A percentile compares a stretch with the other conserved stretches of the same genome.
phyloP scores from a whole-genome alignment of 345 rosid genomes.

The Arabidopsis arenosa region DNA sequence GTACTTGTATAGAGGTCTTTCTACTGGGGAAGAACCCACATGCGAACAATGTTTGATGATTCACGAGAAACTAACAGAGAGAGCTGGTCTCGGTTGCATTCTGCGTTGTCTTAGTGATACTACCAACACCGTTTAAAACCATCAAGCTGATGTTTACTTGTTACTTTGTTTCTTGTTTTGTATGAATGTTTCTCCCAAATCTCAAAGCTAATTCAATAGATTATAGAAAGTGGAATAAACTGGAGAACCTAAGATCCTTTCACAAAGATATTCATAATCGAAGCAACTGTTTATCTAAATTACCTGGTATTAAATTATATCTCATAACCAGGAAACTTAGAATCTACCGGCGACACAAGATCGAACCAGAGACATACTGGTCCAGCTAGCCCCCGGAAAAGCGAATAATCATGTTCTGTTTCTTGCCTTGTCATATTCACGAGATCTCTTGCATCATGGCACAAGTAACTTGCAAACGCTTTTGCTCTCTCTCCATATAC shows the following conservation, averaged over 20 bases:
- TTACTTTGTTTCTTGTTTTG: background rate
- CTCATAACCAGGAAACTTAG: constrained; percentile 87
- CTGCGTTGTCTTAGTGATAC: constrained; percentile 81
- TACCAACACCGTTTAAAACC: constrained; percentile 61
- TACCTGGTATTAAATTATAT: constrained; percentile 42
- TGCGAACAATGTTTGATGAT: constrained; percentile 88
- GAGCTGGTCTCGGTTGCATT: constrained; percentile 92
- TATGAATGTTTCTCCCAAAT: constrained; percentile 5
- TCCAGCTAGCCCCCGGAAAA: constrained; percentile 81
- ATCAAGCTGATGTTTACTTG: background rate
- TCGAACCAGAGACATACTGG: constrained; percentile 79
- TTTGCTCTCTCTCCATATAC: constrained; percentile 78
- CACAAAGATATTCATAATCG: background rate
- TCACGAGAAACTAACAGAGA: constrained; percentile 83
- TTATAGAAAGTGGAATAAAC: background rate
- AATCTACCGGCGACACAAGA: constrained; percentile 51
- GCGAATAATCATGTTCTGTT: constrained; percentile 54
- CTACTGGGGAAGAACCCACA: constrained; percentile 86
- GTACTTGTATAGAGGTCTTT: constrained; percentile 86
- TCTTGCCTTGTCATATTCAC: constrained; percentile 27
- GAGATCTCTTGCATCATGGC: constrained; percentile 50
- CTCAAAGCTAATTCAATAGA: background rate
- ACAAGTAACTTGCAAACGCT: constrained; percentile 76
- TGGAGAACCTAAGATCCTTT: constrained; percentile 8
- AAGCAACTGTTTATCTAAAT: background rate